These are phyloP conservation scores for Candida golubevii DNA, from an alignment of 805 yeast species.

Conservation along the genomic window DNA sequence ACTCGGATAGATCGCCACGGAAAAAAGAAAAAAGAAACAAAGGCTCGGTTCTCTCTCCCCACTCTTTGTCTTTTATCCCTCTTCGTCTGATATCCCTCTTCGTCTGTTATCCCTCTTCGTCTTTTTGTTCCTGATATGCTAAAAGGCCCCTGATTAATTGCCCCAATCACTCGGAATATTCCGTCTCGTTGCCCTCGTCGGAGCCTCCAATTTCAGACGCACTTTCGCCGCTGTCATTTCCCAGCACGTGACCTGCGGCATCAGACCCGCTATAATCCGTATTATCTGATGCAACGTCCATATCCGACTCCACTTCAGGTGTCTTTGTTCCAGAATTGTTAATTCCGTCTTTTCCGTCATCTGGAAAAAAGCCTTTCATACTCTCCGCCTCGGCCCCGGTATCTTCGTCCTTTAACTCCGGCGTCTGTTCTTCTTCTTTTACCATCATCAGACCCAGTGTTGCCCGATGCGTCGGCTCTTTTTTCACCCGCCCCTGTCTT, in stretches of 20 bases:
- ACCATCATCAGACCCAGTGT: too few species aligned
- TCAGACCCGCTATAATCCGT: constrained; percentile 4
- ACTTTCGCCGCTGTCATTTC: not conserved
- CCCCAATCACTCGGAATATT: constrained; percentile 11
- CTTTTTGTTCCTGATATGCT: not conserved
- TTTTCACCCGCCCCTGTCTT: not conserved
- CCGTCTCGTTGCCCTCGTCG: constrained; percentile 12
- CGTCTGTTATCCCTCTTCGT: too few species aligned
- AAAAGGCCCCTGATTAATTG: not conserved
- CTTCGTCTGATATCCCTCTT: too few species aligned
- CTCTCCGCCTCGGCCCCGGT: not conserved
- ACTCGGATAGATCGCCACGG: not conserved
- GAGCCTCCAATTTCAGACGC: not conserved
- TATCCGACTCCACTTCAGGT: too few species aligned
- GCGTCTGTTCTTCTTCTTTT: not conserved
- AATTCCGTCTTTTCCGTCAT: too few species aligned
- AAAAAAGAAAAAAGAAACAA: not conserved
- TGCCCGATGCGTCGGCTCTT: not conserved
- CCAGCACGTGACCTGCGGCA: constrained; percentile 7
- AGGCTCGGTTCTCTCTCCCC: not conserved
- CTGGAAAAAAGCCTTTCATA: too few species aligned
- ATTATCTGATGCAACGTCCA: too few species aligned
- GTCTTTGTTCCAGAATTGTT: too few species aligned
- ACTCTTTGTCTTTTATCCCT: too few species aligned
- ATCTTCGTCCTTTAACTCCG: not conserved